Conservation (phyloP, 805 yeast genomes). For the Spathaspora arborariae region DNA sequence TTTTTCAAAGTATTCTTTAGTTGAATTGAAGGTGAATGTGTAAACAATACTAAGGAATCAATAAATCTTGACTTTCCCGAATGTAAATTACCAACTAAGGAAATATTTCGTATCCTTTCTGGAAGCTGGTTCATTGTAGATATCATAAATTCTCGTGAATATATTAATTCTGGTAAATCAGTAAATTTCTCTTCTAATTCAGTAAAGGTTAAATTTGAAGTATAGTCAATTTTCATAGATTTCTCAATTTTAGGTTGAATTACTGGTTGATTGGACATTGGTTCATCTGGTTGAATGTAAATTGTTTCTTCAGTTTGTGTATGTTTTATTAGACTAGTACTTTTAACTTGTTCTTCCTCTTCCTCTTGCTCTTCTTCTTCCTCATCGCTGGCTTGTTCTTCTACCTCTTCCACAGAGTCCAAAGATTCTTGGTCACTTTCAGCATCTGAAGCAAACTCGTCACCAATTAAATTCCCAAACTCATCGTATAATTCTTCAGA, state of each 20-base stretch:
- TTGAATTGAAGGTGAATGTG: conserved; percentile 46
- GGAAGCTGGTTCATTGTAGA: conserved; percentile 47
- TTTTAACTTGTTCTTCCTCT: conserved; percentile 1
- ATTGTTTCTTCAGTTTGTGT: neutral
- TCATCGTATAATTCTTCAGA: conserved; percentile 74
- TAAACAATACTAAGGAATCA: conserved; percentile 62
- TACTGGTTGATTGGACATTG: conserved; percentile 15
- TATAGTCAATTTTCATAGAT: conserved; percentile 11
- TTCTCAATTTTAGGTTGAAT: conserved; percentile 26
- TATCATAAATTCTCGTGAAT: conserved; percentile 60
- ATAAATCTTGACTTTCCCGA: conserved; percentile 83
- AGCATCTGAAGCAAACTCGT: conserved; percentile 44
- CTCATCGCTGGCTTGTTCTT: conserved; percentile 1
- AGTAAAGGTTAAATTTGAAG: conserved; percentile 14
- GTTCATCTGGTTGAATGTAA: conserved; percentile 18
- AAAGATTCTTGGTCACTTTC: conserved; percentile 21
- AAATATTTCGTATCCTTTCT: conserved; percentile 66
- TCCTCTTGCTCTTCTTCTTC: conserved; percentile 7
- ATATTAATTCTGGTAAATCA: conserved; percentile 56
- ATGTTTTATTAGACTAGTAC: neutral
- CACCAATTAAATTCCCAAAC: conserved; percentile 68
- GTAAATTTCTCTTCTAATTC: conserved; percentile 19
- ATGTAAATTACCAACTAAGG: conserved; percentile 74
- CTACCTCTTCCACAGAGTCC: conserved; percentile 3
- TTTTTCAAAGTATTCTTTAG: conserved; percentile 24